Percentiles rank a stretch among this genome's conserved stretches.
Evolutionary conservation across 2,329 filamentous ascomycete species (phyloP).

Genomic region (Aspergillus texensis): DNA sequence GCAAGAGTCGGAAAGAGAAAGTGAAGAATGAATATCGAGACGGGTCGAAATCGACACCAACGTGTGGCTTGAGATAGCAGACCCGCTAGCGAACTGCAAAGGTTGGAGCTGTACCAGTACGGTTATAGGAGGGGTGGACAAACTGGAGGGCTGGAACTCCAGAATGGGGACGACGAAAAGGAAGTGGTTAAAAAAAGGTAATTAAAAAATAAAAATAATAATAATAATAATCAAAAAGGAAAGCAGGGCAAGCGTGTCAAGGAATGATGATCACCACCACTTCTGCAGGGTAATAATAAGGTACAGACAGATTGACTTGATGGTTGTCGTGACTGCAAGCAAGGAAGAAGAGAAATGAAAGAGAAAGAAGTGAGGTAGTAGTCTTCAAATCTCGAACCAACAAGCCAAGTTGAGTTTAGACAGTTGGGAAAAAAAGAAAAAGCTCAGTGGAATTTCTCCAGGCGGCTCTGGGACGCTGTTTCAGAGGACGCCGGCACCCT

Average conservation of each 20-base stretch:
- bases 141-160: constrained; percentile 4
- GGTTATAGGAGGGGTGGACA: constrained; percentile 4
- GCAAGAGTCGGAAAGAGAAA: constrained; percentile 8
- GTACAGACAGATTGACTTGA: neutral
- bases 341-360: neutral
- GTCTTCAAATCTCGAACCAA: constrained; percentile 5
- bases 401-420: neutral
- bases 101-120: constrained; percentile 10
- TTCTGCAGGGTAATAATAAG: neutral
- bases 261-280: constrained; percentile 2
- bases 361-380: neutral
- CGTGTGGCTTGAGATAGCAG: constrained; percentile 28
- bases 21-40: constrained; percentile 18
- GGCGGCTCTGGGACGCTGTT: constrained; percentile 24
- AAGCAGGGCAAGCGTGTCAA: neutral
- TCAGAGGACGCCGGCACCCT: constrained; percentile 9
- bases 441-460: constrained; percentile 20
- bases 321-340: neutral
- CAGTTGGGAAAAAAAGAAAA: neutral
- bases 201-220: neutral
- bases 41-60: constrained; percentile 28
- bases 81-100: constrained; percentile 27
- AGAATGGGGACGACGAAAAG: constrained; percentile 1
- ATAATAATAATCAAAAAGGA: neutral
- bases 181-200: constrained; percentile 3